Percentiles rank a stretch among this genome's conserved stretches.
These are phyloP conservation scores for Cordyceps cateniannulata DNA, from an alignment of 2,329 filamentous ascomycete genomes.

Conservation along the genomic window DNA sequence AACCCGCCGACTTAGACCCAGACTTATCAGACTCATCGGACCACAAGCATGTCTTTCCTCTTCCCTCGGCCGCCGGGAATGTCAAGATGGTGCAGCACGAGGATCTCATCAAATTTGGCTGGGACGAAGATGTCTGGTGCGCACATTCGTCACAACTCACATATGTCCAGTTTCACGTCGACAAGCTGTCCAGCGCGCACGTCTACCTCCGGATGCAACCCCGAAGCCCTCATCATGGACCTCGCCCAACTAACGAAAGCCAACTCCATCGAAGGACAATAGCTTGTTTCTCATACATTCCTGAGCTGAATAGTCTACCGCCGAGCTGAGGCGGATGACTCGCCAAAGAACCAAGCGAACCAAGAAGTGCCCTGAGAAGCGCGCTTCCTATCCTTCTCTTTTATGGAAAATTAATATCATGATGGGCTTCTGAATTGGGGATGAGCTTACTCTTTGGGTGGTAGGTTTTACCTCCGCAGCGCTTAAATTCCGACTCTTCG, in stretches of 20 bases:
- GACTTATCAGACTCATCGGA: not conserved
- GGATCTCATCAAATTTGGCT: constrained; percentile 88
- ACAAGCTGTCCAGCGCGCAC: constrained; percentile 94
- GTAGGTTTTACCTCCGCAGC: no score
- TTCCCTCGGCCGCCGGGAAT: constrained; percentile 6
- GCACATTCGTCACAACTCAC: no score
- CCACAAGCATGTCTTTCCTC: not conserved
- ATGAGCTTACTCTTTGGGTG: no score
- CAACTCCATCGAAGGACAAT: constrained; percentile 98
- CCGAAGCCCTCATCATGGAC: constrained; percentile 68
- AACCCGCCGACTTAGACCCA: not conserved
- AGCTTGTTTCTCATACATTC: no score
- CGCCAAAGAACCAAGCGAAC: no score
- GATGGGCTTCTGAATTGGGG: no score
- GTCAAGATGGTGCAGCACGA: constrained; percentile 65
- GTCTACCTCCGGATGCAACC: constrained; percentile 82
- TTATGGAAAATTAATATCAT: no score
- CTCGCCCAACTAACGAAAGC: constrained; percentile 97
- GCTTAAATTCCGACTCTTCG: no score
- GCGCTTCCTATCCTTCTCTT: no score
- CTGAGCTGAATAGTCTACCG: no score
- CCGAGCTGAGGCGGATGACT: no score
- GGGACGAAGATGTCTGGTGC: constrained; percentile 93
- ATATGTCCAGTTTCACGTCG: constrained; percentile 88
- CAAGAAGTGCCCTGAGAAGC: no score